Evolutionary conservation across 2,329 filamentous ascomycete species (phyloP).

Genomic region (Massarina eburnea): DNA sequence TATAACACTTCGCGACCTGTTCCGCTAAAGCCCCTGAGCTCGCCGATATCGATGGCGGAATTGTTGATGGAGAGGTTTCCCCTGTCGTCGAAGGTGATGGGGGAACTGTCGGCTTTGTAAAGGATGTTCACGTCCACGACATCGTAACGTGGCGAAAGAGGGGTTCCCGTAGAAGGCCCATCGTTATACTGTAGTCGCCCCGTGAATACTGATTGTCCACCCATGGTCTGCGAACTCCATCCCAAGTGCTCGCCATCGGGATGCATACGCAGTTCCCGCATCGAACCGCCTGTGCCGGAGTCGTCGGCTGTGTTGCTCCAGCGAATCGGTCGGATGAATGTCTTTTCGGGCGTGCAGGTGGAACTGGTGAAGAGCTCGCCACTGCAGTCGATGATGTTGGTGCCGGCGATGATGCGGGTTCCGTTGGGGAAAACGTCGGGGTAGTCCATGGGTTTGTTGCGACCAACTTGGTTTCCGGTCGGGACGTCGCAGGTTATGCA

Average conservation of each 20-base stretch:
- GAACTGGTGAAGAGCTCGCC: slow-evolving; percentile 34
- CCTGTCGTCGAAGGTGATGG: slow-evolving; percentile 20
- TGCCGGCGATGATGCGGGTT: slow-evolving; percentile 37
- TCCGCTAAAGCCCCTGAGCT: slow-evolving; percentile 51
- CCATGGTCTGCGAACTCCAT: slow-evolving; percentile 44
- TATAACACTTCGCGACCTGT: slow-evolving; percentile 47
- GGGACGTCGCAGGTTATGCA: slow-evolving; percentile 51
- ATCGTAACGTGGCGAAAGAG: slow-evolving; percentile 39
- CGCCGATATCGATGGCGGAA: slow-evolving; percentile 43
- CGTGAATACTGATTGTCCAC: slow-evolving; percentile 38
- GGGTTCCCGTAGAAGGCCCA: slow-evolving; percentile 19
- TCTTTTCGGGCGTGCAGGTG: slow-evolving; percentile 42
- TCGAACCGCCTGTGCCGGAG: slow-evolving; percentile 30
- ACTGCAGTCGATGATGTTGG: slow-evolving; percentile 42
- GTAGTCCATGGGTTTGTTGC: slow-evolving; percentile 38
- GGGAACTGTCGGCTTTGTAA: slow-evolving; percentile 17
- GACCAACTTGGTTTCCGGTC: slow-evolving; percentile 28
- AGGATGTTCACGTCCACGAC: slow-evolving; percentile 45
- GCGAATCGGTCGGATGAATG: slow-evolving; percentile 46
- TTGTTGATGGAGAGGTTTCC: slow-evolving; percentile 33
- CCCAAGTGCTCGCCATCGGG: slow-evolving; percentile 50
- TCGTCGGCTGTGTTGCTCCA: slow-evolving; percentile 41
- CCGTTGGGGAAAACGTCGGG: slow-evolving; percentile 49
- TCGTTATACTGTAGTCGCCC: slow-evolving; percentile 47
- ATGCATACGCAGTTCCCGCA: slow-evolving; percentile 50